Conservation (phyloP, 805 yeast genomes). For the Candida montana region DNA sequence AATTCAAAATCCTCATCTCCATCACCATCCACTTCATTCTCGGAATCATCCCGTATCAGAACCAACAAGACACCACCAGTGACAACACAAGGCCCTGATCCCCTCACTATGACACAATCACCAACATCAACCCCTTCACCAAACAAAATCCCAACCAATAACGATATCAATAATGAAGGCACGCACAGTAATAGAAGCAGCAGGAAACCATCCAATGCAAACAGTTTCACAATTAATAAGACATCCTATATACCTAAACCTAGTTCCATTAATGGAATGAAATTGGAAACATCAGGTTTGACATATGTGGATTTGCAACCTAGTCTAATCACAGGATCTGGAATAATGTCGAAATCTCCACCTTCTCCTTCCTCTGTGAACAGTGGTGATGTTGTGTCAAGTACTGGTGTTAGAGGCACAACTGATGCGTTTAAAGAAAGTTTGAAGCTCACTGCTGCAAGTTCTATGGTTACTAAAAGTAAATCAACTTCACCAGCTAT, state of each 20-base stretch:
- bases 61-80: neutral
- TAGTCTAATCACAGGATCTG: conserved; percentile 1
- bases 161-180: too few relatives aligned
- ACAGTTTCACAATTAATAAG: neutral
- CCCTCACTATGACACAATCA: too few relatives aligned
- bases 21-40: neutral
- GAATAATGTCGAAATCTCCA: conserved; percentile 2
- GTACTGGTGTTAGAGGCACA: too few relatives aligned
- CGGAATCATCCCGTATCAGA: too few relatives aligned
- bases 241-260: neutral
- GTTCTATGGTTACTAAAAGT: neutral
- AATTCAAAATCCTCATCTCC: neutral
- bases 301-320: neutral
- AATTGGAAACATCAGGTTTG: neutral
- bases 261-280: neutral
- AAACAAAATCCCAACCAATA: too few relatives aligned
- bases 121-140: neutral
- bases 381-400: too few relatives aligned
- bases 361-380: too few relatives aligned
- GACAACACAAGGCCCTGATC: too few relatives aligned
- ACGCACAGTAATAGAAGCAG: neutral
- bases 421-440: neutral
- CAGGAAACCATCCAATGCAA: neutral
- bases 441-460: neutral
- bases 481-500: neutral